Evolutionary conservation across 306 rosid genomes (phyloP), one percentile per base, ranked within the genome.

Genomic region (Medicago truncatula): DNA sequence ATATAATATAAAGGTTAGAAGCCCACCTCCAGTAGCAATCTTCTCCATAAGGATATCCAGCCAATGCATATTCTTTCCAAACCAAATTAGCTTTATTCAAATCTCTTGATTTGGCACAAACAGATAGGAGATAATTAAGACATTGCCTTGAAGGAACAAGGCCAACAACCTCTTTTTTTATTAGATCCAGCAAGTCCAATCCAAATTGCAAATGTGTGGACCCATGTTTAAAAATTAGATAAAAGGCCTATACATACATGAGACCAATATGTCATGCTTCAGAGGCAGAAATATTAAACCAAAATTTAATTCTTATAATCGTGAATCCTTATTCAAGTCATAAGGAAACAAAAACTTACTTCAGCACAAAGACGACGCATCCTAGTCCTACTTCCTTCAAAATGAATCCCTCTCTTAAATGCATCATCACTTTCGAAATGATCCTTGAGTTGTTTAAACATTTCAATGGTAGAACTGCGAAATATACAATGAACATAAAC

Each of bases 91-190:
- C 75, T 78, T 77, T 94, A 16, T 74, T 72, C 87, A 89, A 76
- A 86, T 92, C 95, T 86, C 87, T 83, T 73, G 90, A 91, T 46
- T 66, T 84, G 28, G 77, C 87, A 76, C 98, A 95, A 76, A 92
- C 96, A 16, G 86, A 86, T 62, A 92, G 97, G 79, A 95, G 96
- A 83, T 92, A 92, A 77, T 95, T 96, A 21, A 92, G 97, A 75
- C 97, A 87, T 68, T 88, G 92, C 15, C 97, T 87, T 5, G 98
- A 82, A 16, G 97, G 97, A 46, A 85, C 56, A 70, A 90, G 85
- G 61, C 87, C 87, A 25, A 90, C 87, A 25, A 90, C 81, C 49
- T 90, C 92, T 25, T 83, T 69, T 85, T 90, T 90, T 57, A 92
- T 81, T 12, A 79, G 76, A 56, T 74, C 63, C 53, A 90, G 93